Percentiles rank a stretch among this genome's conserved stretches.
phyloP scores from a whole-genome alignment of 1,284 basidiomycete genomes.

The Rhodotorula glutinis region DNA sequence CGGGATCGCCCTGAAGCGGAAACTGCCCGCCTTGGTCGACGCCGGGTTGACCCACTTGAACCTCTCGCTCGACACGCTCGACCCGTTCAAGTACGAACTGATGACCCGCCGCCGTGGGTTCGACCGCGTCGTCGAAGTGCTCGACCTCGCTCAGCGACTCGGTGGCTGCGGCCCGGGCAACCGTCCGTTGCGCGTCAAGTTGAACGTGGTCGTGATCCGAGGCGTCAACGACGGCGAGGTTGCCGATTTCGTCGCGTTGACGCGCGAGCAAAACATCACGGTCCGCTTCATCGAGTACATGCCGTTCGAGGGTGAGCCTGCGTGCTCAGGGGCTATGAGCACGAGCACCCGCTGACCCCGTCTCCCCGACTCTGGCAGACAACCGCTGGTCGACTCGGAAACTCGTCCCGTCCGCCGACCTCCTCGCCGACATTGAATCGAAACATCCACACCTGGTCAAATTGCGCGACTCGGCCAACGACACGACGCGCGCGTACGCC shows the following conservation, averaged over 20 bases:
- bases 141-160: conserved; percentile 30
- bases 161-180: conserved; percentile 15
- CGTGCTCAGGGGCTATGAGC: fast-evolving
- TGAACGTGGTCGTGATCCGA: conserved; percentile 78
- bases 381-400: conserved; percentile 81
- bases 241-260: conserved; percentile 71
- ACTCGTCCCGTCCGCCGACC: conserved; percentile 68
- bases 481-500: conserved; percentile 74
- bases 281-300: conserved; percentile 89
- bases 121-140: conserved; percentile 34
- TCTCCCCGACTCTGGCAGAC: conserved; percentile 51
- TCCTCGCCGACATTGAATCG: conserved; percentile 56
- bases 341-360: background rate
- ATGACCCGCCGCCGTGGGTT: conserved; percentile 65
- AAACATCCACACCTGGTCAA: conserved; percentile 50
- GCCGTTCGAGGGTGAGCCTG: conserved; percentile 76
- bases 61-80: conserved; percentile 77
- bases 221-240: conserved; percentile 76
- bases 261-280: conserved; percentile 60
- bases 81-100: conserved; percentile 80
- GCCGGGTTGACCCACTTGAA: conserved; percentile 80
- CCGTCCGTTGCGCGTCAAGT: conserved; percentile 56
- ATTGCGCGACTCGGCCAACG: conserved; percentile 61
- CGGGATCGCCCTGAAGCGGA: conserved; percentile 70
- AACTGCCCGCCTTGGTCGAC: conserved; percentile 63